Evolutionary conservation across 2,329 filamentous ascomycete genomes (phyloP), one percentile per base, ranked within the genome.

Genomic region (Colletotrichum graminicola): DNA sequence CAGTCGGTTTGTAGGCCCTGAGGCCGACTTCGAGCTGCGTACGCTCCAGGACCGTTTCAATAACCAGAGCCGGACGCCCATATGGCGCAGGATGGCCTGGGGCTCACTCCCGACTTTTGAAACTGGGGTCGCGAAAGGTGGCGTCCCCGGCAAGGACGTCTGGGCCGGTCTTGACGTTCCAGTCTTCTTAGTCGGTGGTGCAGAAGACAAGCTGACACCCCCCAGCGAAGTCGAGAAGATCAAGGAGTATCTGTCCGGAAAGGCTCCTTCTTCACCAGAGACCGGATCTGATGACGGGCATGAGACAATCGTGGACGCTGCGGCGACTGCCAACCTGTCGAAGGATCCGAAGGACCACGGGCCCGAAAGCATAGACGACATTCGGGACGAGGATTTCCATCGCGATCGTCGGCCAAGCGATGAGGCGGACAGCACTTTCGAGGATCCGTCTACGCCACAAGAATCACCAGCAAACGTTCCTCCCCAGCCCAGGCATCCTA

Each of bases 41-140:
- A 85, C 86, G 67, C 84, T 94, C 45, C 93, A 95, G 79, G 80
- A 92, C 67, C 87, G 88, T 3, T 95, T 91, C 82, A 98, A 98
- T 79, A 87, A 88, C 71, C 94, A 97, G 79, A 97, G 94, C 73
- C 90, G 87, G 74, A 96, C 94, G 0, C 87, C 92, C 0, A 93
- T 96, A 0, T 97, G 93, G 88, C 89, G 93, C 74, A 90, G 94
- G 49, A 94, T 97, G 90, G 91, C 91, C 0, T 90, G 87, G 79
- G 94, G 94, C 0, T 86, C 87, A 62, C 84, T 96, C 32, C 92
- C 93, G 0, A 81, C 79, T 0, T 92, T 91, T 69, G 79, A 85
- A 4, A 78, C 84, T 10, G 88, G 87, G 1, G 79, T 84, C 34
- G 80, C 89, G 0, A 78, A 79, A 11, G 90, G 91, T 4, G 93